Base-by-base conservation (phyloP, 306 rosid species). In the Biancaea sappan region DNA sequence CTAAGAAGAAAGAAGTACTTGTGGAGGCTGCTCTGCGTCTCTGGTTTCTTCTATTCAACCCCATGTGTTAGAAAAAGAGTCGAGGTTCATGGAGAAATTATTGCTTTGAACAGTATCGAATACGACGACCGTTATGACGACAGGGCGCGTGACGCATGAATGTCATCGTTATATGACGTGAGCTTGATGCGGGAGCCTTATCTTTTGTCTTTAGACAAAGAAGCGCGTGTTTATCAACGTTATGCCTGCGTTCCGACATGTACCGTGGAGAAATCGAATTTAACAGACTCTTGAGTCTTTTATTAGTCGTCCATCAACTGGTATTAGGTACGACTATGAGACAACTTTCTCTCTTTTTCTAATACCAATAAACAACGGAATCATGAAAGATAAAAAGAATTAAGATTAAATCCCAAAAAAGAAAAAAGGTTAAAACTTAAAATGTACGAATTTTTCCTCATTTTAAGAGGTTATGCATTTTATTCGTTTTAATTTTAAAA, bases 1-100 rank as follows among this genome's bases (percentile, higher is more conserved):
- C 14, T 34, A 52, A 35, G 72, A 71, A 48, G 70, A 76, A 52
- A 50, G 54, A 43, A 73, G 76, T 38, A 28, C 8, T 2, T 29
- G 59, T 62, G 63, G 28, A 40, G 81, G 69, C 69, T 65, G 52
- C n/a, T 19, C 40, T 26, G 24, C 22, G 62, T 37, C 40, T 22
- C 25, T 13, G 52, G 69, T 69, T 48, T 37, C 47, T 24, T 78
- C 76, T 46, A 80, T 80, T 82, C 84, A 67, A 84, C 63, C 11
- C 72, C 86, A 79, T 48, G 85, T 81, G 91, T 71, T 75, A 26
- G 89, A 74, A 80, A 86, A 72, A 44, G n/a, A n/a, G n/a, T 28
- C 19, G 15, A 18, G 61, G 31, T 14, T 41, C 16, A 10, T 31
- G 59, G 35, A 25, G 0, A 31, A 46, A 81, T 29, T 31, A 37